Evolutionary conservation across 306 rosid genomes (phyloP).

Genomic region (Notholithocarpus densiflorus): DNA sequence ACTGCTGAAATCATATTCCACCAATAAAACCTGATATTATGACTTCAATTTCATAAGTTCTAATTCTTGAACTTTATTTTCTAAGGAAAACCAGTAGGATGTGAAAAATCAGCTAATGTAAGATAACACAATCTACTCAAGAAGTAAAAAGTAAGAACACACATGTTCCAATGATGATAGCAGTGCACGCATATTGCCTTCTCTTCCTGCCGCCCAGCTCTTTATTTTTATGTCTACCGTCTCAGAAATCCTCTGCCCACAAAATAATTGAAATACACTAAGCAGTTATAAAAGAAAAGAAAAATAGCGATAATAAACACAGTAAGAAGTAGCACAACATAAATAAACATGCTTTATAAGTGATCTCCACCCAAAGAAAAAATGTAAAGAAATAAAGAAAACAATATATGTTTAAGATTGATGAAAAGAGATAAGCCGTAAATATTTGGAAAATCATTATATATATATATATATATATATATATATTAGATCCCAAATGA

Average conservation of each 20-base stretch:
- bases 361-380: neutral
- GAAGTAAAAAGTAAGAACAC: neutral
- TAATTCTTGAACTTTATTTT: neutral
- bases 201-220: slow-evolving; percentile 88
- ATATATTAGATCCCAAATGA: slow-evolving; percentile 1
- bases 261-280: slow-evolving; percentile 18
- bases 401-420: neutral
- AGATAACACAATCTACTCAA: neutral
- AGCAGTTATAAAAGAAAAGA: neutral
- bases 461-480: neutral
- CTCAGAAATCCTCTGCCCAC: slow-evolving; percentile 71
- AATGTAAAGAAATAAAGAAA: neutral
- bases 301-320: neutral
- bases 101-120: neutral
- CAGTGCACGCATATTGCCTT: slow-evolving; percentile 90
- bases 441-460: slow-evolving; percentile 1
- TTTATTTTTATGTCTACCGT: slow-evolving; percentile 54
- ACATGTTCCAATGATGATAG: slow-evolving; percentile 74
- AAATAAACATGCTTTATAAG: neutral
- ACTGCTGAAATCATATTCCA: neutral
- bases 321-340: neutral
- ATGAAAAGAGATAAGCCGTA: neutral
- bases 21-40: neutral
- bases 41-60: neutral
- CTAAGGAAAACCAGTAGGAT: neutral